Evolutionary conservation across 768 basidiomycete species (phyloP).

Genomic region (Chalciporus piperatus): DNA sequence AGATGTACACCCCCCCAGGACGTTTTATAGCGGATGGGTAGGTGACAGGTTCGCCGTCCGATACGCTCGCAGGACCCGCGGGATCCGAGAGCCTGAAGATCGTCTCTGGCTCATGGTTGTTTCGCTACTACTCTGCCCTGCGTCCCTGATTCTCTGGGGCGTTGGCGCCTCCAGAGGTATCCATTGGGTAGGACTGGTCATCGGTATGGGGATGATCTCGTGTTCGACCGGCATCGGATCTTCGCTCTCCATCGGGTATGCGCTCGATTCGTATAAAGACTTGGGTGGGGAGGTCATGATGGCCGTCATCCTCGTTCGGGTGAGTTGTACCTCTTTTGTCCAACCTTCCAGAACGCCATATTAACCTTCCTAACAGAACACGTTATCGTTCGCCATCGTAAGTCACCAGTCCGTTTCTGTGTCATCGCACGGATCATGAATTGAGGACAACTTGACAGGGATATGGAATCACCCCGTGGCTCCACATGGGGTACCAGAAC

Average conservation of each 20-base stretch:
- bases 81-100: slow-evolving; percentile 21
- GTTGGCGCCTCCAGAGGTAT: slow-evolving; percentile 18
- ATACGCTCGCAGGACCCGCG: slow-evolving; percentile 14
- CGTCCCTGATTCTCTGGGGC: slow-evolving; percentile 20
- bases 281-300: slow-evolving; percentile 20
- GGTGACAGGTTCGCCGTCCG: slow-evolving; percentile 21
- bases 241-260: slow-evolving; percentile 17
- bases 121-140: slow-evolving; percentile 15
- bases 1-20: not conserved
- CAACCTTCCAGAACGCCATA: too few species aligned
- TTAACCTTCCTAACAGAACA: slow-evolving; percentile 5
- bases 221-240: slow-evolving; percentile 22
- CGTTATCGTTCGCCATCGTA: slow-evolving; percentile 19
- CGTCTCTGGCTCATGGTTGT: slow-evolving; percentile 25
- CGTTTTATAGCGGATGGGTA: slow-evolving; percentile 19
- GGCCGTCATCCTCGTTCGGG: slow-evolving; percentile 20
- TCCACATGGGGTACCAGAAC: slow-evolving; percentile 17
- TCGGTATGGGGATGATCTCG: slow-evolving; percentile 21
- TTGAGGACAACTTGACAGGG: slow-evolving; percentile 2
- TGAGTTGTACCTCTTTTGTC: slow-evolving; percentile 2
- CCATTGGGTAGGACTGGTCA: slow-evolving; percentile 13
- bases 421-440: too few species aligned
- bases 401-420: not conserved
- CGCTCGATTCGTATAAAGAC: slow-evolving; percentile 21
- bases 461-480: slow-evolving; percentile 22